These are phyloP conservation scores for Maudiozyma saulgeensis DNA, from an alignment of 805 yeast species.

Conservation along the genomic window DNA sequence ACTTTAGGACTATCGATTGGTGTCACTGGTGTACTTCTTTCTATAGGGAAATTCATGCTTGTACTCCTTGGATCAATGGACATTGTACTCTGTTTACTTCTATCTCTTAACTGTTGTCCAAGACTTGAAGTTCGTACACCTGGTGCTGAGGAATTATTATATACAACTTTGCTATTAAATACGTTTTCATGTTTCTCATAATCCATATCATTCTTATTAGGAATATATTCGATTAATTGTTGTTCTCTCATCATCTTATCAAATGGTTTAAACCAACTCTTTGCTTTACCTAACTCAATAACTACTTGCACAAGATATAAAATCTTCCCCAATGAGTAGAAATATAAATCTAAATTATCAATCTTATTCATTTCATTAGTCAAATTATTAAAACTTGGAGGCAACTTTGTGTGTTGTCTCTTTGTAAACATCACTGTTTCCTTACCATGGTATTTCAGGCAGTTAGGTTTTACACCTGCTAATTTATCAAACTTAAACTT, in stretches of 20 bases:
- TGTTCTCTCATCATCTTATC: slow-evolving; percentile 15
- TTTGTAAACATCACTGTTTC: slow-evolving; percentile 16
- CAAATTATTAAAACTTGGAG: slow-evolving; percentile 25
- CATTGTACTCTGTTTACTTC: neutral
- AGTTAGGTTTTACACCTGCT: slow-evolving; percentile 19
- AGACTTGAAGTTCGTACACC: slow-evolving; percentile 2
- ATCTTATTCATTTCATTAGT: slow-evolving; percentile 19
- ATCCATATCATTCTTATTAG: slow-evolving; percentile 13
- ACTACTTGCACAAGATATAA: slow-evolving; percentile 21
- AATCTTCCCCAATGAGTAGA: slow-evolving; percentile 23
- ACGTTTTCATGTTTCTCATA: slow-evolving; percentile 8
- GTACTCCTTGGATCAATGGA: neutral
- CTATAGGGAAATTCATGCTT: neutral
- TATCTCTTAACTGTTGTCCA: neutral
- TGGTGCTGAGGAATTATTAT: neutral
- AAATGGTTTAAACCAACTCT: slow-evolving; percentile 25
- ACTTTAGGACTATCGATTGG: neutral
- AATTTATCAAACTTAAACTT: slow-evolving; percentile 19
- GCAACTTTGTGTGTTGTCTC: slow-evolving; percentile 14
- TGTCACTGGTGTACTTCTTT: neutral
- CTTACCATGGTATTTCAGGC: slow-evolving; percentile 18
- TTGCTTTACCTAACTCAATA: slow-evolving; percentile 22
- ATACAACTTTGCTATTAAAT: neutral
- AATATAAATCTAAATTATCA: slow-evolving; percentile 19
- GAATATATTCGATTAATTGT: slow-evolving; percentile 20